Conservation (phyloP, 2,329 filamentous ascomycete genomes). For the Blastomyces silverae region DNA sequence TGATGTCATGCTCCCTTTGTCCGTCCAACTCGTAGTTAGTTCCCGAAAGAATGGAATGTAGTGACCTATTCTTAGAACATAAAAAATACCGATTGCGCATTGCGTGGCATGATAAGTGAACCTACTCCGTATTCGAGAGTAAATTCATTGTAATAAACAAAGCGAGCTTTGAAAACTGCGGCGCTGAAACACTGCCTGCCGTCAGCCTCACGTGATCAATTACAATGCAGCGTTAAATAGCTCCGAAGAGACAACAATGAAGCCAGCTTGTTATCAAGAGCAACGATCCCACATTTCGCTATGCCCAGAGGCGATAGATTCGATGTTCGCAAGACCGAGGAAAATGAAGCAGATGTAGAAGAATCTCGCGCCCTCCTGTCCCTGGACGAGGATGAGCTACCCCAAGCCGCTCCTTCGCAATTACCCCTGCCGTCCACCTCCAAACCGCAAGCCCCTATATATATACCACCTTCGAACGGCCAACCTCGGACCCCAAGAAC, state of each 20-base stretch:
- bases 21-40: neutral
- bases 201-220: neutral
- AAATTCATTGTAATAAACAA: too few species aligned
- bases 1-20: neutral
- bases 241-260: neutral
- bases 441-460: slow-evolving; percentile 39
- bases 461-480: slow-evolving; percentile 36
- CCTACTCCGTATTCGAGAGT: too few species aligned
- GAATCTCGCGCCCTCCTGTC: slow-evolving; percentile 34
- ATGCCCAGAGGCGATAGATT: slow-evolving; percentile 39
- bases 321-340: slow-evolving; percentile 31
- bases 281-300: slow-evolving; percentile 30
- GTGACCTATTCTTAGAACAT: neutral
- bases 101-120: neutral
- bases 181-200: too few species aligned
- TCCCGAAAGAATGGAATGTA: neutral
- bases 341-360: slow-evolving; percentile 26
- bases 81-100: too few species aligned
- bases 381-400: slow-evolving; percentile 28
- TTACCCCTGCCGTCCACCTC: slow-evolving; percentile 20
- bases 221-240: neutral
- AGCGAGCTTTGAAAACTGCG: too few species aligned
- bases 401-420: slow-evolving; percentile 25
- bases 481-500: slow-evolving; percentile 58
- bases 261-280: slow-evolving; percentile 12